These are phyloP conservation scores for Gracilaria domingensis DNA, from an alignment of 23 red algal species.

Conservation along the genomic window DNA sequence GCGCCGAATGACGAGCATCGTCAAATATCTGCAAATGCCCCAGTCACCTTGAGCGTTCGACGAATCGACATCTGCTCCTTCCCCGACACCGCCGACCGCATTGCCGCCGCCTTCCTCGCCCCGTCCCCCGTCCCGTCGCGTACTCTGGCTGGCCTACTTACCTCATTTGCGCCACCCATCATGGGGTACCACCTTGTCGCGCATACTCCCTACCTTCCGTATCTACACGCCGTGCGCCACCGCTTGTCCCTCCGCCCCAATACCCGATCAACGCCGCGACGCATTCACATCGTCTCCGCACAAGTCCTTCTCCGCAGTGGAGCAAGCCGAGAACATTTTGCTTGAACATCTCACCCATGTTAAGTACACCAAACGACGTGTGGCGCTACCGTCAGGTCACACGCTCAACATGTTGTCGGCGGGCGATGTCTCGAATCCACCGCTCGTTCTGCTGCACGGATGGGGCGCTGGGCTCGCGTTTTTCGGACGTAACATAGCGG, in stretches of 20 bases:
- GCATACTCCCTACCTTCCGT: slow-evolving; percentile 15
- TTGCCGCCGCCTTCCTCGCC: background rate
- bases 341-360: slow-evolving; percentile 44
- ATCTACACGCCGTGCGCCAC: background rate
- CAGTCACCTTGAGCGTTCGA: background rate
- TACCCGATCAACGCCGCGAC: background rate
- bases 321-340: slow-evolving; percentile 39
- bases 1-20: background rate
- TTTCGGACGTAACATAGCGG: slow-evolving; percentile 68
- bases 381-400: slow-evolving; percentile 47
- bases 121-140: background rate
- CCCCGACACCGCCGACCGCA: background rate
- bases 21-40: background rate
- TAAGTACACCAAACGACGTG: slow-evolving; percentile 44
- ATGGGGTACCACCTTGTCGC: slow-evolving; percentile 26
- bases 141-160: background rate
- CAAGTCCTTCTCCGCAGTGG: background rate
- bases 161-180: background rate
- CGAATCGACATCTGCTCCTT: background rate
- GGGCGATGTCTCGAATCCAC: slow-evolving; percentile 51
- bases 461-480: slow-evolving; percentile 87
- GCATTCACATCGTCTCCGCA: background rate
- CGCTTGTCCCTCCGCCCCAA: background rate
- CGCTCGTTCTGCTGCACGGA: slow-evolving; percentile 78
- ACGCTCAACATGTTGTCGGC: slow-evolving; percentile 65